A percentile compares a stretch with the other conserved stretches of the same genome.
These are phyloP conservation scores for Termitomyces sp. DNA, from an alignment of 768 basidiomycete genomes.

Conservation along the genomic window DNA sequence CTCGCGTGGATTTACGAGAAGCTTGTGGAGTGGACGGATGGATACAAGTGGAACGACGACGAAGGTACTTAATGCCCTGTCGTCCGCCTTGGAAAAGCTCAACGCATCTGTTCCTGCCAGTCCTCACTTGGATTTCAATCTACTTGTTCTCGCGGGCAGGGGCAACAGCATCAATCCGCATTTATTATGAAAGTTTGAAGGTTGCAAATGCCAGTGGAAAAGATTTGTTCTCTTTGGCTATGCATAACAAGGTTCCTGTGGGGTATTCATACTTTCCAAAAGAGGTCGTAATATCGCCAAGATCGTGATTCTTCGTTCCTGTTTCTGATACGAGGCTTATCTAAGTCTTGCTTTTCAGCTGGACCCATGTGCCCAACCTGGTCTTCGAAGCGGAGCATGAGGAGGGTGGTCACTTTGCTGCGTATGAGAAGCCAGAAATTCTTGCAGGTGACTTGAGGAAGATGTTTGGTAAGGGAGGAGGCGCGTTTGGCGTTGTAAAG, in stretches of 20 bases:
- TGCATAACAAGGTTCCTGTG: conserved; percentile 31
- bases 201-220: conserved; percentile 9
- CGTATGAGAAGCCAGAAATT: conserved; percentile 41
- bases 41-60: conserved; percentile 45
- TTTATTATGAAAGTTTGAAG: conserved; percentile 47
- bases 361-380: conserved; percentile 30
- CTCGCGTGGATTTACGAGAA: conserved; percentile 54
- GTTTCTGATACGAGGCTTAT: neutral
- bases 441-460: conserved; percentile 34
- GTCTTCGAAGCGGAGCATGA: conserved; percentile 47
- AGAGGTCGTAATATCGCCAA: conserved; percentile 30
- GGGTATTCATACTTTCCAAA: conserved; percentile 51
- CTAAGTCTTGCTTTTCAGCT: conserved; percentile 25
- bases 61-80: conserved; percentile 30
- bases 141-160: conserved; percentile 58
- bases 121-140: conserved; percentile 57
- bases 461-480: conserved; percentile 31
- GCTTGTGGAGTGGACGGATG: conserved; percentile 34
- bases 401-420: conserved; percentile 55
- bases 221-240: neutral
- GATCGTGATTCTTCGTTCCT: conserved; percentile 9
- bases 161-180: conserved; percentile 32
- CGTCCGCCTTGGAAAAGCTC: neutral
- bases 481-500: too few relatives aligned
- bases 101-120: conserved; percentile 22